Evolutionary conservation across 2,329 filamentous ascomycete species (phyloP).

Genomic region (Hypocreales sp.): DNA sequence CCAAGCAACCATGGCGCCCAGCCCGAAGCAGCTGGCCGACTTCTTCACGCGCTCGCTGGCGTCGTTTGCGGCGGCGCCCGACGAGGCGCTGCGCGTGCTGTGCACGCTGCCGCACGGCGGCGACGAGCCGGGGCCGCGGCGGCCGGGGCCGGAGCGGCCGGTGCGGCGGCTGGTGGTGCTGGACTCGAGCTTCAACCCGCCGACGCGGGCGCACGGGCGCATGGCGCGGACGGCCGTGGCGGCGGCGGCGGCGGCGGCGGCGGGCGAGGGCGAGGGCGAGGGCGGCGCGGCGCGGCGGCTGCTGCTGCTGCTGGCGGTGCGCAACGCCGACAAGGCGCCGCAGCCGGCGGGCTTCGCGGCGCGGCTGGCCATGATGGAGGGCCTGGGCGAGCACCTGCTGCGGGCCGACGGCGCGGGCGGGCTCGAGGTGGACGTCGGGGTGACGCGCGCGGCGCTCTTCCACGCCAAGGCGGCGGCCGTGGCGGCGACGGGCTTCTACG

Average conservation of each 20-base stretch:
- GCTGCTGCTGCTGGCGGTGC: conserved; percentile 43
- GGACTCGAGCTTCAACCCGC: conserved; percentile 56
- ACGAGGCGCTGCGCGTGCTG: conserved; percentile 27
- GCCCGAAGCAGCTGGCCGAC: conserved; percentile 15
- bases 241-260: background rate
- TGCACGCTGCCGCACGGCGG: conserved; percentile 19
- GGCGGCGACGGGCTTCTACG: conserved; percentile 25
- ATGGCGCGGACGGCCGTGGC: conserved; percentile 37
- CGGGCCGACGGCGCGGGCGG: conserved; percentile 1
- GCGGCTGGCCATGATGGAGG: conserved; percentile 55
- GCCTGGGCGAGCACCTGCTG: conserved; percentile 43
- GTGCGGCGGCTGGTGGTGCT: conserved; percentile 34
- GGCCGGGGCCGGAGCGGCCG: conserved; percentile 6
- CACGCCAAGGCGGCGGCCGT: conserved; percentile 53
- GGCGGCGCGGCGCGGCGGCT: conserved; percentile 21
- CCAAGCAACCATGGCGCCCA: conserved; percentile 4
- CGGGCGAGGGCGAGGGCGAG: conserved; percentile 3
- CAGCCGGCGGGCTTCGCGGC: conserved; percentile 54
- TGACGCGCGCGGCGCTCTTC: conserved; percentile 62
- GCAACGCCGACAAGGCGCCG: conserved; percentile 51
- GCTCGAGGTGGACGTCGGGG: conserved; percentile 43
- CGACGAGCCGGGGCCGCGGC: conserved; percentile 6
- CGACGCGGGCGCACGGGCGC: conserved; percentile 42
- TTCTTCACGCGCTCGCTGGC: conserved; percentile 29
- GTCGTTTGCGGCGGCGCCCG: conserved; percentile 26